Conservation (phyloP, 1,139 yeast genomes). For the Meyerozyma elateridarum region DNA sequence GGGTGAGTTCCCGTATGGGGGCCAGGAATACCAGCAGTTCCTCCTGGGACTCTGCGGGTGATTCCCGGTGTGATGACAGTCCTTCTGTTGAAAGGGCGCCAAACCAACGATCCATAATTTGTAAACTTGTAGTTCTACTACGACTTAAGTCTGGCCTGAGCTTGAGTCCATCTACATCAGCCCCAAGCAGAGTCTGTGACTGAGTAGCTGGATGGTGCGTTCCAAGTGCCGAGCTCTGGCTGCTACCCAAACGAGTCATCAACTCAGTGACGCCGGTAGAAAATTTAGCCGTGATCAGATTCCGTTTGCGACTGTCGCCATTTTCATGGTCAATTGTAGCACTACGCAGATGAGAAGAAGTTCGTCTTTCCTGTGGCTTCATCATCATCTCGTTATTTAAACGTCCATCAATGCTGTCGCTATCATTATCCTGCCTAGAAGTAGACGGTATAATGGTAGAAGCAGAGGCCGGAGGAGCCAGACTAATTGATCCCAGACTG, state of each 20-base stretch:
- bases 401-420: neutral
- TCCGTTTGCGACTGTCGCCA: constrained; percentile 18
- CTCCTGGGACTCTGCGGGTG: constrained; percentile 2
- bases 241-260: constrained; percentile 33
- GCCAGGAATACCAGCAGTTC: constrained; percentile 9
- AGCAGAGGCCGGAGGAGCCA: too few relatives aligned
- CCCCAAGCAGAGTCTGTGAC: too few relatives aligned
- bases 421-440: neutral
- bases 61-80: neutral
- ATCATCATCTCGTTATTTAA: too few relatives aligned
- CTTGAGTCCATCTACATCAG: too few relatives aligned
- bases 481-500: constrained; percentile 1
- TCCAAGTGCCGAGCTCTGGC: constrained; percentile 6
- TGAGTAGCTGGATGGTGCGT: constrained; percentile 6
- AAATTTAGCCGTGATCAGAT: constrained; percentile 37
- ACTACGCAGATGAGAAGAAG: too few relatives aligned
- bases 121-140: constrained; percentile 36
- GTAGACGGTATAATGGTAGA: too few relatives aligned
- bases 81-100: neutral
- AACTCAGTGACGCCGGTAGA: constrained; percentile 38
- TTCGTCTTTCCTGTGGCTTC: too few relatives aligned
- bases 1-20: constrained; percentile 23
- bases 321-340: too few relatives aligned
- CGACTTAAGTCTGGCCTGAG: too few relatives aligned
- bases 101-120: constrained; percentile 45